phyloP scores from a whole-genome alignment of 331 rosid species.

The Malus hybrid region DNA sequence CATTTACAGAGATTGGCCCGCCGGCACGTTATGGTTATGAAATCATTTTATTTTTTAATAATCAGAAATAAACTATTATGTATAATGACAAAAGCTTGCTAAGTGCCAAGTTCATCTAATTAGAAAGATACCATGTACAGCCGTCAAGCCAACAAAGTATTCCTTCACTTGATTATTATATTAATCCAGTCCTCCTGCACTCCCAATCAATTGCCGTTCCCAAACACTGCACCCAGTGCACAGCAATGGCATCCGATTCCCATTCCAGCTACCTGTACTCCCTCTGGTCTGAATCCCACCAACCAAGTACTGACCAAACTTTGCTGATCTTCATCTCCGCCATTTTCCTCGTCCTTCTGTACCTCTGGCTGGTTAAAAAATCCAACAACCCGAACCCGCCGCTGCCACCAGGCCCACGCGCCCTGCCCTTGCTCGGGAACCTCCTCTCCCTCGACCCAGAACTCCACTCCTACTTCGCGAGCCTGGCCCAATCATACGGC shows the following conservation, averaged over 20 bases:
- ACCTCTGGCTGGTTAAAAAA: slow-evolving; percentile 17
- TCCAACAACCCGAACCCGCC: background rate
- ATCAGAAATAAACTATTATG: too few relatives aligned
- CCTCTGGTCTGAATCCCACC: background rate
- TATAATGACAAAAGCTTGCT: too few relatives aligned
- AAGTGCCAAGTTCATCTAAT: too few relatives aligned
- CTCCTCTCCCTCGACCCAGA: slow-evolving; percentile 64
- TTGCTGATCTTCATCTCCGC: slow-evolving; percentile 5
- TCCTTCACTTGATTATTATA: too few relatives aligned
- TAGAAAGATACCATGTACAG: too few relatives aligned
- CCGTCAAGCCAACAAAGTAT: too few relatives aligned
- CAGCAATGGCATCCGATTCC: background rate
- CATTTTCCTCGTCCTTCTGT: slow-evolving; percentile 2
- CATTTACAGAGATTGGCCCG: too few relatives aligned
- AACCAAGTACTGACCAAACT: background rate
- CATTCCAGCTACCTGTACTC: background rate
- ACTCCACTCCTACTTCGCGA: slow-evolving; percentile 59
- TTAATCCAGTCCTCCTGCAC: too few relatives aligned
- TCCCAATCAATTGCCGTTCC: background rate
- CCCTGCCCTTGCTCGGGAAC: slow-evolving; percentile 62
- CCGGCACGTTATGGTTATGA: too few relatives aligned
- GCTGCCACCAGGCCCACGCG: slow-evolving; percentile 65
- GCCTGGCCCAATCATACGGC: slow-evolving; percentile 39
- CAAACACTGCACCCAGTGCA: too few relatives aligned
- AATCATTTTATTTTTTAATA: too few relatives aligned